These are phyloP conservation scores for Limnanthes douglasii DNA, from an alignment of 345 rosid genomes.

Conservation along the genomic window DNA sequence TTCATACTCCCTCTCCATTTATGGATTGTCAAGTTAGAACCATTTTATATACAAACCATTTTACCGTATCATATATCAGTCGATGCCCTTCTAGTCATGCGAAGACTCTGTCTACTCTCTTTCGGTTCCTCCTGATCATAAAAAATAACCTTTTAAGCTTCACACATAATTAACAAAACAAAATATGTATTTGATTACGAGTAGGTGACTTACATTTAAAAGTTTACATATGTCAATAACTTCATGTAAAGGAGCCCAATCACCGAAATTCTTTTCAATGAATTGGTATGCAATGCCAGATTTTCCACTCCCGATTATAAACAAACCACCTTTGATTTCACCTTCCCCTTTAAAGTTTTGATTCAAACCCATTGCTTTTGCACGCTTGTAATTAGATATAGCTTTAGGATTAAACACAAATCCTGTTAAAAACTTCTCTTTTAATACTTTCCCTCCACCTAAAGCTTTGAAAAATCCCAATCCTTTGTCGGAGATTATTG, in stretches of 20 bases:
- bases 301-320: constrained; percentile 32
- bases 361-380: constrained; percentile 30
- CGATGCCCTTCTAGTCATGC: too few relatives aligned
- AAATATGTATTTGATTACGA: neutral
- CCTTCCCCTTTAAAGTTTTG: constrained; percentile 53
- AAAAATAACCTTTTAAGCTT: too few relatives aligned
- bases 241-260: constrained; percentile 54
- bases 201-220: constrained; percentile 39
- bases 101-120: too few relatives aligned
- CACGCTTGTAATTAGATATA: constrained; percentile 49
- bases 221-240: constrained; percentile 31
- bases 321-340: constrained; percentile 51
- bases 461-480: constrained; percentile 55
- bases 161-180: too few relatives aligned
- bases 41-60: too few relatives aligned
- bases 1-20: too few relatives aligned
- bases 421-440: constrained; percentile 49
- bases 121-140: too few relatives aligned
- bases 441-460: constrained; percentile 43
- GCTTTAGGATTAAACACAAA: constrained; percentile 49
- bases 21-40: too few relatives aligned
- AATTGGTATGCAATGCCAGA: constrained; percentile 48
- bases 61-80: too few relatives aligned
- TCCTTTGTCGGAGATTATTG: constrained; percentile 24
- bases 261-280: constrained; percentile 58